Conservation (phyloP, 768 basidiomycete genomes). For the Kockovaella imperatae region DNA sequence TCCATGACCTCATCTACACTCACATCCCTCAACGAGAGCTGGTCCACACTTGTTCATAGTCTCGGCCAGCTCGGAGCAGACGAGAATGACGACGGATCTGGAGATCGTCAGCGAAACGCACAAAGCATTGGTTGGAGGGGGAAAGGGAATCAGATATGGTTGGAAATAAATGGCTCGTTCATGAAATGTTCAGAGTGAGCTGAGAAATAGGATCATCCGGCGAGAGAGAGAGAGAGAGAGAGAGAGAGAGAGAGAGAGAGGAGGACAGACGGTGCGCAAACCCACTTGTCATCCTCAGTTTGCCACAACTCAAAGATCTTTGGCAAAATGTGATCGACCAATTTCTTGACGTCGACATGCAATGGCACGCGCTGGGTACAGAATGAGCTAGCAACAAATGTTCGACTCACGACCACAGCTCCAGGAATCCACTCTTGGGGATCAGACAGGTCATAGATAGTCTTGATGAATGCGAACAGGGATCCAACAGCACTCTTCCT, state of each 20-base stretch:
- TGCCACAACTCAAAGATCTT: slow-evolving; percentile 81
- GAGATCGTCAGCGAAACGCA: slow-evolving; percentile 8
- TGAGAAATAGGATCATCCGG: too few relatives aligned
- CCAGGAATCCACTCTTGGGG: slow-evolving; percentile 78
- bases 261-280: slow-evolving; percentile 37
- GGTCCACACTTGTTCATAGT: slow-evolving; percentile 88
- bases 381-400: slow-evolving; percentile 4
- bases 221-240: slow-evolving; percentile 8
- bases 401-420: slow-evolving; percentile 52
- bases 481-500: slow-evolving; percentile 85
- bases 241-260: neutral
- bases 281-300: slow-evolving; percentile 94
- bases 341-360: slow-evolving; percentile 63
- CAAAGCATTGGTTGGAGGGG: neutral
- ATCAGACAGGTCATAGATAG: slow-evolving; percentile 81
- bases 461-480: slow-evolving; percentile 76
- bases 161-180: too few relatives aligned
- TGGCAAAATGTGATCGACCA: slow-evolving; percentile 65
- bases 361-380: slow-evolving; percentile 26
- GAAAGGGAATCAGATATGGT: slow-evolving; percentile 1
- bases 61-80: slow-evolving; percentile 84
- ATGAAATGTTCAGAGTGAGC: too few relatives aligned
- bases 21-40: slow-evolving; percentile 69
- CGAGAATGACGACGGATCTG: slow-evolving; percentile 62
- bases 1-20: slow-evolving; percentile 46